These are phyloP conservation scores for Xylaria cubensis DNA, from an alignment of 495 filamentous ascomycete species.

Conservation along the genomic window DNA sequence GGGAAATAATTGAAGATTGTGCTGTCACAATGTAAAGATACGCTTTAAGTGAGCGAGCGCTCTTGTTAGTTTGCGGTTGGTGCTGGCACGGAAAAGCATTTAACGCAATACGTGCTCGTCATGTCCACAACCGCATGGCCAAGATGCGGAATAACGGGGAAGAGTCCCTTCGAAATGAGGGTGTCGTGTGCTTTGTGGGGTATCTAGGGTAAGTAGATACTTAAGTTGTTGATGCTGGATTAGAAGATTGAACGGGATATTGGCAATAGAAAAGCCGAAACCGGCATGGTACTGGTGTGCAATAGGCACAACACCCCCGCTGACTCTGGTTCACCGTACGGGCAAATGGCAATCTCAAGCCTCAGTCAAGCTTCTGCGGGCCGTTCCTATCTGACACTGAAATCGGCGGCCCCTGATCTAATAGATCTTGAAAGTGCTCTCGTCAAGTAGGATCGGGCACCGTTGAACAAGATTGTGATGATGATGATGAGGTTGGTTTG, in stretches of 20 bases:
- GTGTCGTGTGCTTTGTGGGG: conserved; percentile 6
- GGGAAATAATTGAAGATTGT: background rate
- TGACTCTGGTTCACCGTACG: background rate
- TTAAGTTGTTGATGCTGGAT: background rate
- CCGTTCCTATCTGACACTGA: conserved; percentile 19
- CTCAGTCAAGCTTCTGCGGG: conserved; percentile 13
- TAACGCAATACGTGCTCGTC: background rate
- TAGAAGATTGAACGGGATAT: background rate
- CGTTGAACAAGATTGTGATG: background rate
- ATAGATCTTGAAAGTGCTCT: background rate
- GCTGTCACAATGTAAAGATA: background rate
- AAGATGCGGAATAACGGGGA: conserved; percentile 25
- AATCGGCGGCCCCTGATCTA: background rate
- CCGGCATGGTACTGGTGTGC: background rate
- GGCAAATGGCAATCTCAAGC: conserved; percentile 6
- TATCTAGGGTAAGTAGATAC: background rate
- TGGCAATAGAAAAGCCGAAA: background rate
- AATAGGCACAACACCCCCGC: background rate
- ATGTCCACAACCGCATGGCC: conserved; percentile 13
- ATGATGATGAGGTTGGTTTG: background rate
- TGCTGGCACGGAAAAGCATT: background rate
- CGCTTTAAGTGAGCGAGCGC: background rate
- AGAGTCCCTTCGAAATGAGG: background rate
- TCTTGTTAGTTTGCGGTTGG: background rate
- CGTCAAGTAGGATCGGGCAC: background rate